Percentiles rank a stretch among this genome's conserved stretches.
These are phyloP conservation scores for Ogataea pilisensis DNA, from an alignment of 805 yeast genomes.

Conservation along the genomic window DNA sequence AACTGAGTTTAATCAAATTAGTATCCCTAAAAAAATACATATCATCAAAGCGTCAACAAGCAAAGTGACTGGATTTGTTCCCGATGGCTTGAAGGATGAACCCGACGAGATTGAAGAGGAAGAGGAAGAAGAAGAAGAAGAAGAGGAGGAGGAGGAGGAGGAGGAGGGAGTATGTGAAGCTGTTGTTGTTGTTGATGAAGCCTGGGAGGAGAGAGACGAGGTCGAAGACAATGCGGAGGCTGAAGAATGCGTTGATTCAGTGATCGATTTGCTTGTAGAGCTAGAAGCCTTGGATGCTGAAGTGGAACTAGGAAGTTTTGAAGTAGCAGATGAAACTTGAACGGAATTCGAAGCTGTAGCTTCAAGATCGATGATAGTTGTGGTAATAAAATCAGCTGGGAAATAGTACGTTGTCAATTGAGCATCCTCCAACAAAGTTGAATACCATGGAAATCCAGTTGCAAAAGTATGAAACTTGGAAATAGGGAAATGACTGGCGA, in stretches of 20 bases:
- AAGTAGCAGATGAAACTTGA: not conserved
- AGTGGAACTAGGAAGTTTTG: not conserved
- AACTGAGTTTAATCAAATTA: no score
- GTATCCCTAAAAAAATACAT: no score
- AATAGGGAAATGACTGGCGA: conserved; percentile 30
- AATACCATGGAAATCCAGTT: conserved; percentile 33
- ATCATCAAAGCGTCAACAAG: no score
- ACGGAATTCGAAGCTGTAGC: not conserved
- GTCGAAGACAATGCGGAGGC: conserved; percentile 1
- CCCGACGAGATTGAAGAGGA: no score
- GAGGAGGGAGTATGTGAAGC: no score
- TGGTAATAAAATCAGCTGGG: conserved; percentile 26
- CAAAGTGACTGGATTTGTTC: no score
- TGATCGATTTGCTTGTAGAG: no score
- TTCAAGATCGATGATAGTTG: conserved; percentile 10
- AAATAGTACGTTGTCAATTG: conserved; percentile 23
- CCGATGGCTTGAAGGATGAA: no score
- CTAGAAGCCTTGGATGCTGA: not conserved
- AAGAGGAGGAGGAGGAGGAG: no score
- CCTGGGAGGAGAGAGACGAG: no score
- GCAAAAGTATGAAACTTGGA: conserved; percentile 29
- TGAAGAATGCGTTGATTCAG: not conserved
- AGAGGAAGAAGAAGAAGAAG: no score
- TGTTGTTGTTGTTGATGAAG: no score
- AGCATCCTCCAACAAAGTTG: conserved; percentile 22